Conservation (phyloP, 2,329 filamentous ascomycete species). For the Cladosporium sp. region DNA sequence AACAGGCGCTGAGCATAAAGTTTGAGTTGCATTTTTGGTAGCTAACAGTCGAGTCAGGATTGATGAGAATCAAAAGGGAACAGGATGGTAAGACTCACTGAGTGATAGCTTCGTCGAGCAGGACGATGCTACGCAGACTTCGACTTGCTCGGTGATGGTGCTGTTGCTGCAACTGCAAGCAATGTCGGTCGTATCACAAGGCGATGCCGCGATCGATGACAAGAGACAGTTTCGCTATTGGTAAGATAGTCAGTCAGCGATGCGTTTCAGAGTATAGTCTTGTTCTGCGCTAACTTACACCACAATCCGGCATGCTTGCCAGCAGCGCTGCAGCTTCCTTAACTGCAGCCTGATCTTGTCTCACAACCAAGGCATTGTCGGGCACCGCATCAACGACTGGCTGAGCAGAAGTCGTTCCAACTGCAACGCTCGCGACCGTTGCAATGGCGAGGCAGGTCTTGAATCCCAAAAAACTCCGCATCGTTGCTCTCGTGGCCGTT, state of each 20-base stretch:
- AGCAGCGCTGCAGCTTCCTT: not conserved
- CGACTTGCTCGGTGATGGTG: slow-evolving; percentile 12
- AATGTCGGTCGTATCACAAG: slow-evolving; percentile 18
- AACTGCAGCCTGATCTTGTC: not conserved
- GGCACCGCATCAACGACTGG: too few relatives aligned
- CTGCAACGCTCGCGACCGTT: too few relatives aligned
- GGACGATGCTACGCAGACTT: slow-evolving; percentile 11
- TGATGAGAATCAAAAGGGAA: not conserved
- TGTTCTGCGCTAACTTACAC: not conserved
- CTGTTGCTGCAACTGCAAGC: slow-evolving; percentile 19
- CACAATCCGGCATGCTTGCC: slow-evolving; percentile 7
- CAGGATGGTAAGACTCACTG: not conserved
- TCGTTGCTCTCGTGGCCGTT: too few relatives aligned
- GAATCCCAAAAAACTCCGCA: too few relatives aligned
- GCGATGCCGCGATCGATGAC: slow-evolving; percentile 16
- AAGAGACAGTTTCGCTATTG: slow-evolving; percentile 17
- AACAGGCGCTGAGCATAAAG: slow-evolving; percentile 11
- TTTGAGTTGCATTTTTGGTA: slow-evolving; percentile 11
- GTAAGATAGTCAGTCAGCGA: not conserved
- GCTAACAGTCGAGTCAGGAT: not conserved
- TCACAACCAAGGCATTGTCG: not conserved
- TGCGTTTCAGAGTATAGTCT: not conserved
- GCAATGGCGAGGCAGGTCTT: too few relatives aligned
- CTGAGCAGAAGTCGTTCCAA: too few relatives aligned
- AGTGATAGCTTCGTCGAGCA: slow-evolving; percentile 10